phyloP scores from a whole-genome alignment of 148 eudicot species.

The Fagopyrum esculentum region DNA sequence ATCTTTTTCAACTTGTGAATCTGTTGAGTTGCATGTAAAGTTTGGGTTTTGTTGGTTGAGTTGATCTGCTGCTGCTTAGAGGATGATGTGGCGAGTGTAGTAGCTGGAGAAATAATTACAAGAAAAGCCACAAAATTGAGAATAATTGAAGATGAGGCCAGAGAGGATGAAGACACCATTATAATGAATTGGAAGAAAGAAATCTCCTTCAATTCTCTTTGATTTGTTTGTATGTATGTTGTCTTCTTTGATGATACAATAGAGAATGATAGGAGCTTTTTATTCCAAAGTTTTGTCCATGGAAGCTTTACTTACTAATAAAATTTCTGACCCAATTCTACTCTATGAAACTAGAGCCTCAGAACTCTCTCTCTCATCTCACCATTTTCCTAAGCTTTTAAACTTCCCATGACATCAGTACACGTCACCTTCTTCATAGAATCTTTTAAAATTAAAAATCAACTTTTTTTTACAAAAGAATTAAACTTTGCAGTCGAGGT shows the following conservation, averaged over 20 bases:
- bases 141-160: constrained; percentile 35
- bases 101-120: constrained; percentile 18
- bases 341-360: constrained; percentile 25
- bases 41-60: constrained; percentile 36
- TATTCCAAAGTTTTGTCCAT: constrained; percentile 65
- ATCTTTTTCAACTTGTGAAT: constrained; percentile 45
- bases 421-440: not conserved
- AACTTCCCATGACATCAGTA: not conserved
- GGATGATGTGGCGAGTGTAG: constrained; percentile 22
- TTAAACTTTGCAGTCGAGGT: not conserved
- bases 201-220: not conserved
- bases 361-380: not conserved
- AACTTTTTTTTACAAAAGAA: not conserved
- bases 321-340: constrained; percentile 11
- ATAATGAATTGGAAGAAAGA: constrained; percentile 1
- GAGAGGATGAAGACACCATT: constrained; percentile 31
- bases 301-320: constrained; percentile 17
- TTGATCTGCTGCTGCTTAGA: constrained; percentile 4
- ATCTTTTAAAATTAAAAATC: not conserved
- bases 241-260: constrained; percentile 35
- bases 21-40: constrained; percentile 51
- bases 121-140: constrained; percentile 39
- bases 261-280: constrained; percentile 14
- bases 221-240: constrained; percentile 16
- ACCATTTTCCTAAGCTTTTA: not conserved